Percentiles rank a stretch among this genome's conserved stretches.
Evolutionary conservation across 108 stramenopile species (phyloP).

Genomic region (Nitzschia sp.): DNA sequence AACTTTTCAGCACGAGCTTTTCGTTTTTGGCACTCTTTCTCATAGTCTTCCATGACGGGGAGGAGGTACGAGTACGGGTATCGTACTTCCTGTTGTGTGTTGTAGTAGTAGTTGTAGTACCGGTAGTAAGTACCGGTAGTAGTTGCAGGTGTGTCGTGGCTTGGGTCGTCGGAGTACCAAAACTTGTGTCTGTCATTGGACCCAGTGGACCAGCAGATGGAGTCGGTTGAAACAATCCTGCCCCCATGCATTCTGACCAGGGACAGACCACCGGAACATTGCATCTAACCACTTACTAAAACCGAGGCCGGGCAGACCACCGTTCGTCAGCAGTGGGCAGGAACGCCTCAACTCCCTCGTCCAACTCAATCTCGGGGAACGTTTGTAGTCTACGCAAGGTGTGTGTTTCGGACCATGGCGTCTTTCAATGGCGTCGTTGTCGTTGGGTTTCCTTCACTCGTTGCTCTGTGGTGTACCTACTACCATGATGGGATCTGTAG

Average conservation of each 20-base stretch:
- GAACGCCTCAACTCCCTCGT: not conserved
- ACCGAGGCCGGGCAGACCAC: not conserved
- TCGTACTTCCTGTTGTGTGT: not conserved
- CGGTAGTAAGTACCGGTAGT: too few species aligned
- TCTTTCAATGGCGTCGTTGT: not conserved
- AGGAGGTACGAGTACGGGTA: slow-evolving; percentile 40
- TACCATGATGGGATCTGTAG: not conserved
- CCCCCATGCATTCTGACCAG: too few species aligned
- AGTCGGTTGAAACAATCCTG: not conserved
- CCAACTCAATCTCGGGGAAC: not conserved
- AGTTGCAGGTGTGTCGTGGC: not conserved
- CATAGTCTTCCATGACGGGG: slow-evolving; percentile 63
- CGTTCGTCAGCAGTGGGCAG: not conserved
- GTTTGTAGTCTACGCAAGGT: slow-evolving; percentile 4
- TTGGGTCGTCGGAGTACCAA: not conserved
- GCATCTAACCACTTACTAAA: slow-evolving; percentile 9
- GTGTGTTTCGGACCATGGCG: slow-evolving; percentile 4
- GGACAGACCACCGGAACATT: not conserved
- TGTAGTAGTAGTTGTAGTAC: not conserved
- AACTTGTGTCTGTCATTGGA: not conserved
- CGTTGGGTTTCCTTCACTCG: not conserved
- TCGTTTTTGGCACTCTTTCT: slow-evolving; percentile 66
- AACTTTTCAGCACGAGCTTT: slow-evolving; percentile 73
- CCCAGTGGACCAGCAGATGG: not conserved
- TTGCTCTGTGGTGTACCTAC: not conserved